phyloP scores from a whole-genome alignment of 1,139 yeast species.

The Yamadazyma trypodendri region DNA sequence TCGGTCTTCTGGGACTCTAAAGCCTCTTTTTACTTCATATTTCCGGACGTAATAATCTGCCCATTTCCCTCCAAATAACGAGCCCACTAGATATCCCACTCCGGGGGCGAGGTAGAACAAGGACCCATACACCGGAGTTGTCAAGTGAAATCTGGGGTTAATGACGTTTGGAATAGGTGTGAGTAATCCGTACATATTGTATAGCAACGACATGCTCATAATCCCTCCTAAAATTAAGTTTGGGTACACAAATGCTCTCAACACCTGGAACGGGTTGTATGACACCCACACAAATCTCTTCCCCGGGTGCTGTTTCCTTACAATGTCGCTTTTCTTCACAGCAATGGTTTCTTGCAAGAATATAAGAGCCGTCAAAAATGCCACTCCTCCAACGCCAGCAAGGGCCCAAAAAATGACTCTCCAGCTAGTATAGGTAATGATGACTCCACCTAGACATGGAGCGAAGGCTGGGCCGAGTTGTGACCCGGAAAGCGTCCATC shows the following conservation, averaged over 20 bases:
- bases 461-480: constrained; percentile 49
- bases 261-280: constrained; percentile 42
- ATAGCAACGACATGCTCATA: constrained; percentile 34
- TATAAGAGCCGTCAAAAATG: constrained; percentile 25
- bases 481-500: constrained; percentile 41
- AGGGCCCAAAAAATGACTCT: constrained; percentile 47
- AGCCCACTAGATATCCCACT: constrained; percentile 44
- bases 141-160: constrained; percentile 48
- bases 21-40: constrained; percentile 39
- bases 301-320: constrained; percentile 19
- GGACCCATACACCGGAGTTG: constrained; percentile 44
- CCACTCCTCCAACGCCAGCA: constrained; percentile 33
- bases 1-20: constrained; percentile 50
- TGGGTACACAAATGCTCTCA: constrained; percentile 35
- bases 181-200: constrained; percentile 46
- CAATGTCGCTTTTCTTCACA: constrained; percentile 4
- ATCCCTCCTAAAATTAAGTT: constrained; percentile 44
- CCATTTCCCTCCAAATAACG: constrained; percentile 47
- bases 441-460: constrained; percentile 43
- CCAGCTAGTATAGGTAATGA: constrained; percentile 49
- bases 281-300: constrained; percentile 36
- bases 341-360: constrained; percentile 39
- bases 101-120: constrained; percentile 55
- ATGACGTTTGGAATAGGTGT: constrained; percentile 54
- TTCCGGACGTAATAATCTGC: constrained; percentile 45